A percentile compares a stretch with the other conserved stretches of the same genome.
Conservation (phyloP, 2,329 filamentous ascomycete genomes). For the Zopfia rhizophila region DNA sequence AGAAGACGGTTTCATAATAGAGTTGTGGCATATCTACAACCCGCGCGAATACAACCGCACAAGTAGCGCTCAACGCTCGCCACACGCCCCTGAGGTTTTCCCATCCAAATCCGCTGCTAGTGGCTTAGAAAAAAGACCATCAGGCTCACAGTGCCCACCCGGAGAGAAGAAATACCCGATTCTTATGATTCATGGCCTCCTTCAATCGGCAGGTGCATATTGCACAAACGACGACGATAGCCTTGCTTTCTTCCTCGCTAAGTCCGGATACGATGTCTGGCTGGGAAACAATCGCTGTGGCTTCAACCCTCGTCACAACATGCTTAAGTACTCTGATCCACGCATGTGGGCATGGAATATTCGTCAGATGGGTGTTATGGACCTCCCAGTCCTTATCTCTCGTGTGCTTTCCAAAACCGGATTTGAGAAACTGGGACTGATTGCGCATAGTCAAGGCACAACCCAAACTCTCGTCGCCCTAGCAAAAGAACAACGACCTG, state of each 20-base stretch:
- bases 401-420: conserved; percentile 84
- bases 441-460: conserved; percentile 91
- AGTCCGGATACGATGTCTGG: conserved; percentile 95
- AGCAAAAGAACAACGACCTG: conserved; percentile 88
- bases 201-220: conserved; percentile 89
- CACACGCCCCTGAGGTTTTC: conserved; percentile 73
- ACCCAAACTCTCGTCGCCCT: conserved; percentile 88
- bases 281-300: conserved; percentile 93
- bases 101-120: conserved; percentile 41
- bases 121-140: conserved; percentile 11
- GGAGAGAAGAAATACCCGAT: conserved; percentile 78
- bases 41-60: conserved; percentile 75
- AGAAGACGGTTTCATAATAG: conserved; percentile 91
- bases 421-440: conserved; percentile 82
- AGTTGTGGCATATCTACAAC: conserved; percentile 89
- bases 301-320: conserved; percentile 78
- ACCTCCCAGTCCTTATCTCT: conserved; percentile 82
- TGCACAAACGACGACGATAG: conserved; percentile 91
- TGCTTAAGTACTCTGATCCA: conserved; percentile 78
- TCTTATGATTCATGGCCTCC: conserved; percentile 84
- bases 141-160: conserved; percentile 38
- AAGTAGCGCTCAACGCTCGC: conserved; percentile 59
- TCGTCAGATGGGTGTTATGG: conserved; percentile 89
- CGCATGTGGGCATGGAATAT: conserved; percentile 99
- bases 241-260: conserved; percentile 90